Conservation (phyloP, 768 basidiomycete species). For the Cubamyces lactineus region DNA sequence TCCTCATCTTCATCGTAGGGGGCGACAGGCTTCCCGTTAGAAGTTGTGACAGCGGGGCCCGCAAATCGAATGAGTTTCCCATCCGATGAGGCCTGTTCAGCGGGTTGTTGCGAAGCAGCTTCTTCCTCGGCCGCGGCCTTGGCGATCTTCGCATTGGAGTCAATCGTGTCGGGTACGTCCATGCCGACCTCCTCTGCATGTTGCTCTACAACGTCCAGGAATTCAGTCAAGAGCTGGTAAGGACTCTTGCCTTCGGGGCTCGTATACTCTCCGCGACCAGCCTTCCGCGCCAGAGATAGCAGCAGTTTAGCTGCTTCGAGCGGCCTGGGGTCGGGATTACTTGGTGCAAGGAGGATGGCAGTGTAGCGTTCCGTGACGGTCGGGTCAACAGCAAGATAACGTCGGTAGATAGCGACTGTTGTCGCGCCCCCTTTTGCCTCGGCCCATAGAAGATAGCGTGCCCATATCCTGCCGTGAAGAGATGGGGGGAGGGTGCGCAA, state of each 20-base stretch:
- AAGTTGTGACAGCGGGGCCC: slow-evolving; percentile 59
- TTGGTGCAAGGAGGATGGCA: slow-evolving; percentile 60
- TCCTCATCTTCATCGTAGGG: slow-evolving; percentile 86
- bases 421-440: slow-evolving; percentile 81
- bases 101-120: slow-evolving; percentile 14
- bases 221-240: slow-evolving; percentile 91
- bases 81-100: slow-evolving; percentile 50
- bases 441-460: slow-evolving; percentile 90
- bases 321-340: slow-evolving; percentile 69
- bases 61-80: slow-evolving; percentile 74
- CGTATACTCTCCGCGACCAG: slow-evolving; percentile 78
- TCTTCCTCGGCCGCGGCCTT: slow-evolving; percentile 46
- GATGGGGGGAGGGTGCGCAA: slow-evolving; percentile 92
- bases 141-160: slow-evolving; percentile 54
- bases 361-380: slow-evolving; percentile 81
- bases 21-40: slow-evolving; percentile 52
- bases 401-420: slow-evolving; percentile 80
- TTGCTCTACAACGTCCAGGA: slow-evolving; percentile 88
- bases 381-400: slow-evolving; percentile 85
- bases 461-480: slow-evolving; percentile 90
- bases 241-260: slow-evolving; percentile 94
- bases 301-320: slow-evolving; percentile 93
- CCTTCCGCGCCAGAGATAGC: slow-evolving; percentile 80
- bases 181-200: slow-evolving; percentile 93
- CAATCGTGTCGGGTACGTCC: slow-evolving; percentile 73